These are phyloP conservation scores for Pichia sp. DNA, from an alignment of 1,139 yeast genomes.

Conservation along the genomic window DNA sequence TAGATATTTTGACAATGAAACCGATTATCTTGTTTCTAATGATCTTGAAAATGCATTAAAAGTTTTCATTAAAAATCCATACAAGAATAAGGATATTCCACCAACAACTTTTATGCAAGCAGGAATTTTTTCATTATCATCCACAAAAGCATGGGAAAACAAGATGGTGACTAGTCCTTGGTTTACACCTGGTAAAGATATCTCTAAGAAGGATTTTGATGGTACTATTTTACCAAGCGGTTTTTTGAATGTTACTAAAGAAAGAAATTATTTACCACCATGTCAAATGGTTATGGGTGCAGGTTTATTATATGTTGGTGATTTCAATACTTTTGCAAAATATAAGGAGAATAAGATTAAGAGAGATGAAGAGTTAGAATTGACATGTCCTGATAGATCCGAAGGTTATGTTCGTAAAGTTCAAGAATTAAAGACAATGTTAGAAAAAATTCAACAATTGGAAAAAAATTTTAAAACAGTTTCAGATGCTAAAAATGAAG, in stretches of 20 bases:
- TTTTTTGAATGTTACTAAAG: constrained; percentile 47
- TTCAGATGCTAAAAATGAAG: not conserved
- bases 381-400: constrained; percentile 36
- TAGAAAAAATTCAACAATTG: constrained; percentile 29
- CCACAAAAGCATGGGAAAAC: constrained; percentile 85
- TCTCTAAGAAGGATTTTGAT: constrained; percentile 64
- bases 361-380: constrained; percentile 44
- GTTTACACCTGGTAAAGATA: constrained; percentile 63
- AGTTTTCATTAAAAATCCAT: constrained; percentile 77
- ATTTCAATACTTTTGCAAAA: constrained; percentile 44
- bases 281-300: constrained; percentile 84
- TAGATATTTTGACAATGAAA: constrained; percentile 61
- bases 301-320: constrained; percentile 71
- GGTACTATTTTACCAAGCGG: constrained; percentile 61
- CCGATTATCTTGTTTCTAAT: constrained; percentile 68
- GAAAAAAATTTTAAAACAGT: constrained; percentile 29
- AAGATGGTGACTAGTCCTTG: constrained; percentile 79
- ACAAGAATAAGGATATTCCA: constrained; percentile 54
- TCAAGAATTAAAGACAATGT: constrained; percentile 25
- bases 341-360: constrained; percentile 36
- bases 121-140: constrained; percentile 74
- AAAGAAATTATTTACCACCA: constrained; percentile 68
- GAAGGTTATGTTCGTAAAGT: constrained; percentile 21
- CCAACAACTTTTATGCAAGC: constrained; percentile 89
- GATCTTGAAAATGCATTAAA: constrained; percentile 71